Conservation (phyloP, 192 early-diverging fungal species). For the Martensiomyces pterosporus region DNA sequence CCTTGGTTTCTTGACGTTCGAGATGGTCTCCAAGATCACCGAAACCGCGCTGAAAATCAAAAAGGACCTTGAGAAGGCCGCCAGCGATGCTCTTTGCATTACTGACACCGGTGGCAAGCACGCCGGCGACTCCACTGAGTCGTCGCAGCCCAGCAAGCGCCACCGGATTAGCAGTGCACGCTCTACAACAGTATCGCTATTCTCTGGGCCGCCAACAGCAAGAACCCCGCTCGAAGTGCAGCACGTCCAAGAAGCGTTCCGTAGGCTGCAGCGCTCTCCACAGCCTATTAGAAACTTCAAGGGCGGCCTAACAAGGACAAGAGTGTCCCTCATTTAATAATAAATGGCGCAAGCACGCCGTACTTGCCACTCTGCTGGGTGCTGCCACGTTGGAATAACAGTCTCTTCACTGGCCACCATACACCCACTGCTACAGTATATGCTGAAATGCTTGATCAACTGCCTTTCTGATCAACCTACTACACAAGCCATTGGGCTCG, state of each 20-base stretch:
- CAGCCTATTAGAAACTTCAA: conserved; percentile 74
- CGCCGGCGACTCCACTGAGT: too few relatives aligned
- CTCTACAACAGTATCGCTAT: conserved; percentile 55
- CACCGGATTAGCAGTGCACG: conserved; percentile 17
- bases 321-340: conserved; percentile 70
- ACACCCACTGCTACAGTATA: too few relatives aligned
- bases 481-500: too few relatives aligned
- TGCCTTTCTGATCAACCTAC: too few relatives aligned
- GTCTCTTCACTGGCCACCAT: too few relatives aligned
- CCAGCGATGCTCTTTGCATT: conserved; percentile 17
- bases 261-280: conserved; percentile 71
- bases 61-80: conserved; percentile 57
- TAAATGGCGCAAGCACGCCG: too few relatives aligned
- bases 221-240: conserved; percentile 75
- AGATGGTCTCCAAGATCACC: conserved; percentile 90
- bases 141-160: conserved; percentile 20
- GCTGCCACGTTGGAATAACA: too few relatives aligned
- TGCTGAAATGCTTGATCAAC: too few relatives aligned
- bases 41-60: conserved; percentile 82
- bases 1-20: conserved; percentile 91
- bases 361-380: too few relatives aligned
- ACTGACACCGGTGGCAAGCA: conserved; percentile 10
- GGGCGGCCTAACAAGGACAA: conserved; percentile 68
- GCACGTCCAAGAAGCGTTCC: conserved; percentile 93
- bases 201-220: conserved; percentile 73